A percentile compares a stretch with the other conserved stretches of the same genome.
Conservation (phyloP, 2,329 filamentous ascomycete species). For the Magnaporthiopsis rhizophila region DNA sequence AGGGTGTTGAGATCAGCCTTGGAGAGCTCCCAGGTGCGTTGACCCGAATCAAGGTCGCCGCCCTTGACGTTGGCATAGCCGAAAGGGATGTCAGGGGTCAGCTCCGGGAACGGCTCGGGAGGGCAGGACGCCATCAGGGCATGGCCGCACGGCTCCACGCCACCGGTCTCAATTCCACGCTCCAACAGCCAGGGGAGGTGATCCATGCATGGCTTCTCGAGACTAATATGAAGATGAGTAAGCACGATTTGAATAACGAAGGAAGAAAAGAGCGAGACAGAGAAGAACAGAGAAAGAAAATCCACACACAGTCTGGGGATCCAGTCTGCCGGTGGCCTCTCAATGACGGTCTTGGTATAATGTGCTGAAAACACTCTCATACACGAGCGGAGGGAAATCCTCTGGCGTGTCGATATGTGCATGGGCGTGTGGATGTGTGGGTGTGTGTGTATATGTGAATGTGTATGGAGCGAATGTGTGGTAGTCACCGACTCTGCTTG, state of each 20-base stretch:
- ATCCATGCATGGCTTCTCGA: conserved; percentile 89
- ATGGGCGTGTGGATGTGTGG: neutral
- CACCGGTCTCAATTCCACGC: conserved; percentile 47
- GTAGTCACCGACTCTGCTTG: neutral
- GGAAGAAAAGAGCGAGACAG: neutral
- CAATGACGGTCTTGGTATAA: neutral
- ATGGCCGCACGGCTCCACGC: conserved; percentile 69
- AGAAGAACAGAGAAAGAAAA: neutral
- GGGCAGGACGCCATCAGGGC: conserved; percentile 90
- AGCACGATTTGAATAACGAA: neutral
- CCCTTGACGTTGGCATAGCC: conserved; percentile 33
- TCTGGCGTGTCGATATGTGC: conserved; percentile 6
- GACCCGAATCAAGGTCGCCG: conserved; percentile 36
- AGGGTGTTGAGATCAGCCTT: conserved; percentile 72
- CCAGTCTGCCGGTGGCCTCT: neutral
- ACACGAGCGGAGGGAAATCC: neutral
- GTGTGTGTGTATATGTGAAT: neutral
- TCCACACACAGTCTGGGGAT: neutral
- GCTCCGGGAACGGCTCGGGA: conserved; percentile 51
- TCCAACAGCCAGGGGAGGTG: conserved; percentile 76
- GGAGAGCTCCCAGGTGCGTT: conserved; percentile 72
- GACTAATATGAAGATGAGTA: conserved; percentile 32
- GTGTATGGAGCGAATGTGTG: neutral
- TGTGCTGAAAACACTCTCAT: conserved; percentile 3
- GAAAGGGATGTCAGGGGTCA: conserved; percentile 44